Conservation (phyloP, 1,284 basidiomycete species). For the Apiotrichum gracile region DNA sequence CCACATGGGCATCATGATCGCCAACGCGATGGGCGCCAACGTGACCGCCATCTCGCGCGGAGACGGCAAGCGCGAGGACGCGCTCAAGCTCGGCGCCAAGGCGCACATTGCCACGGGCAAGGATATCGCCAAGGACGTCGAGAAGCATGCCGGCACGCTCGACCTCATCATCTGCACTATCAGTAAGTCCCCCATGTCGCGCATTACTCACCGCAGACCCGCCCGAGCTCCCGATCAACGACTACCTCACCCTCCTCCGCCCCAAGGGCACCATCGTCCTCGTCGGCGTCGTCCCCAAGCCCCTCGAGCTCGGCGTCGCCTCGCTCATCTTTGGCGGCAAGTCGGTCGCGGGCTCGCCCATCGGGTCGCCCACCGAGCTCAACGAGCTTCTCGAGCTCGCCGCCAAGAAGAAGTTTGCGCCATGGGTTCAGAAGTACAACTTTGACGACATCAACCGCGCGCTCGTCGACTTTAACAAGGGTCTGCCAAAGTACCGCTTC, state of each 20-base stretch:
- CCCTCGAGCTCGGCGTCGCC: constrained; percentile 27
- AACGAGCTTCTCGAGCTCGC: constrained; percentile 42
- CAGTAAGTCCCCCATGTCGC: constrained; percentile 14
- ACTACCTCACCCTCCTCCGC: constrained; percentile 42
- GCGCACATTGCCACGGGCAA: constrained; percentile 42
- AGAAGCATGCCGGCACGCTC: constrained; percentile 35
- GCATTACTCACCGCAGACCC: constrained; percentile 3
- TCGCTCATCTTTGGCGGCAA: constrained; percentile 22
- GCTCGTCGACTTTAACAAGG: constrained; percentile 43
- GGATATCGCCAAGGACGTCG: constrained; percentile 24
- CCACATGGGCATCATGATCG: constrained; percentile 40
- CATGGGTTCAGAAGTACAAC: constrained; percentile 29
- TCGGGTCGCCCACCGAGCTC: constrained; percentile 45
- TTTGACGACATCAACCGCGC: constrained; percentile 49
- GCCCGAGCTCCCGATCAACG: constrained; percentile 22
- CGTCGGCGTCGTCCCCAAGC: constrained; percentile 41
- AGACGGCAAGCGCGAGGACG: constrained; percentile 49
- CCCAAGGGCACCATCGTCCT: constrained; percentile 43
- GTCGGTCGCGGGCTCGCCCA: constrained; percentile 23
- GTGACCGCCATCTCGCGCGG: constrained; percentile 55
- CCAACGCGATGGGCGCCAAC: constrained; percentile 56
- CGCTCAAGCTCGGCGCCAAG: constrained; percentile 49
- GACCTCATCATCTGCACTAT: constrained; percentile 49
- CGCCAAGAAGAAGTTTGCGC: constrained; percentile 25
- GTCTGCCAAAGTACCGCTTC: constrained; percentile 48